A percentile compares a stretch with the other conserved stretches of the same genome.
phyloP scores from a whole-genome alignment of 2,329 filamentous ascomycete species.

The Endoconidiophora laricicola region DNA sequence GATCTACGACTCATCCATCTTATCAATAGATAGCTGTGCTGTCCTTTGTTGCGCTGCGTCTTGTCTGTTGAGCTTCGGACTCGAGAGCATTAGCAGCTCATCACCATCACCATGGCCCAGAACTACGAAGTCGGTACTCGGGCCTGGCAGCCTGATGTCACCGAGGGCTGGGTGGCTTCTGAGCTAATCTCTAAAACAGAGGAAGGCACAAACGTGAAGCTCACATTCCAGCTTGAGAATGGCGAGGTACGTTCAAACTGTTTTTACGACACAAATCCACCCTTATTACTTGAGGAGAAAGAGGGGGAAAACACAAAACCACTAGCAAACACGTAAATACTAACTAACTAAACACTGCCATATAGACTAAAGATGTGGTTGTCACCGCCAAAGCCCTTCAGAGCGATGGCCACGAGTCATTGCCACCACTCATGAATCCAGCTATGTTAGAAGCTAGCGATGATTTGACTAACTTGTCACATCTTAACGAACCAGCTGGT shows the following conservation, averaged over 20 bases:
- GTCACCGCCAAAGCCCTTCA: slow-evolving; percentile 62
- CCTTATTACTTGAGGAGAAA: no score
- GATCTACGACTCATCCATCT: slow-evolving; percentile 2
- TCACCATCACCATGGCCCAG: slow-evolving; percentile 53
- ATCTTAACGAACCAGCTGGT: slow-evolving; percentile 97
- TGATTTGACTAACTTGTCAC: slow-evolving; percentile 90
- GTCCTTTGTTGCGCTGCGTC: slow-evolving; percentile 6
- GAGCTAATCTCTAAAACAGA: slow-evolving; percentile 77
- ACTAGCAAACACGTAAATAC: slow-evolving; percentile 1
- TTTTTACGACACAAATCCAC: background rate
- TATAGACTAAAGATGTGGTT: slow-evolving; percentile 61
- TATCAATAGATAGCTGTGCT: slow-evolving; percentile 10
- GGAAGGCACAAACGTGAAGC: slow-evolving; percentile 69
- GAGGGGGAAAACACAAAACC: background rate
- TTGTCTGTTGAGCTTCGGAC: background rate
- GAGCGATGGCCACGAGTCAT: slow-evolving; percentile 55
- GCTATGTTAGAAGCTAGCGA: slow-evolving; percentile 97
- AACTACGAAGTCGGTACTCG: slow-evolving; percentile 91
- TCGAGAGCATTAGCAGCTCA: background rate
- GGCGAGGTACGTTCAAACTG: slow-evolving; percentile 54
- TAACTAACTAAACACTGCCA: background rate
- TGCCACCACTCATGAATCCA: slow-evolving; percentile 95
- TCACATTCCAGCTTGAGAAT: slow-evolving; percentile 81
- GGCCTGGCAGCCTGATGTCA: slow-evolving; percentile 94
- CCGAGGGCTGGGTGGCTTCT: slow-evolving; percentile 93